These are phyloP conservation scores for Malus orientalis DNA, from an alignment of 306 rosid genomes.

Conservation along the genomic window DNA sequence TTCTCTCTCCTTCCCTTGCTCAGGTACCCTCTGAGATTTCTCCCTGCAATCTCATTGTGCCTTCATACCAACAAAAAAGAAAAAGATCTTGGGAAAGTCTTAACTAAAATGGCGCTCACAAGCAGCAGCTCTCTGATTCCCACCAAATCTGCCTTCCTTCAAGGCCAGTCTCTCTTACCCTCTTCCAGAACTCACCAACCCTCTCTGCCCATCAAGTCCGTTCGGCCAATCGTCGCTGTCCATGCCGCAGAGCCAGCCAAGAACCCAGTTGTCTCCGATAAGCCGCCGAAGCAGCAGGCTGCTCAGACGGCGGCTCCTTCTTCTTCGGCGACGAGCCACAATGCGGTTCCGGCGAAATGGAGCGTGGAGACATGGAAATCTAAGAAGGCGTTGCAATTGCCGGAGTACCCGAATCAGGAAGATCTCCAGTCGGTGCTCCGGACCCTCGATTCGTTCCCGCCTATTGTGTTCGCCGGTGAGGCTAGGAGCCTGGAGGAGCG, in stretches of 20 bases:
- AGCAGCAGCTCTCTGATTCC: constrained; percentile 35
- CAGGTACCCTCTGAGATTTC: background rate
- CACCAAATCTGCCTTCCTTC: constrained; percentile 35
- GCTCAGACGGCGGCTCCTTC: constrained; percentile 9
- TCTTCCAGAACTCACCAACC: constrained; percentile 33
- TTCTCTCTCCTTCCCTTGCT: background rate
- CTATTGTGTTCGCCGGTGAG: constrained; percentile 94
- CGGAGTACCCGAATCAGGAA: constrained; percentile 72
- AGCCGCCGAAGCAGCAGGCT: constrained; percentile 24
- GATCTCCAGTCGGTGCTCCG: constrained; percentile 62
- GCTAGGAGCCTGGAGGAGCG: constrained; percentile 79
- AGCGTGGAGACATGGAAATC: constrained; percentile 63
- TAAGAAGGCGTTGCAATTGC: constrained; percentile 78
- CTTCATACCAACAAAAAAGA: background rate
- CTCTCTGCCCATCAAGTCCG: constrained; percentile 15
- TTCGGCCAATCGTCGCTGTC: constrained; percentile 42
- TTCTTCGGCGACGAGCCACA: constrained; percentile 19
- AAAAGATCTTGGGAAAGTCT: background rate
- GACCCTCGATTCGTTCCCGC: constrained; percentile 84
- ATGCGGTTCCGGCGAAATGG: constrained; percentile 50
- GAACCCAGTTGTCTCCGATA: constrained; percentile 56
- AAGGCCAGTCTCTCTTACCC: constrained; percentile 3
- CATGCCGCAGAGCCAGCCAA: constrained; percentile 88
- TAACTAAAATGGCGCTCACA: constrained; percentile 36
- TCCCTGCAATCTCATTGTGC: background rate